Evolutionary conservation across 169 alveolate genomes (phyloP), one percentile per base, ranked within the genome.

Genomic region (Plasmodium gonderi): DNA sequence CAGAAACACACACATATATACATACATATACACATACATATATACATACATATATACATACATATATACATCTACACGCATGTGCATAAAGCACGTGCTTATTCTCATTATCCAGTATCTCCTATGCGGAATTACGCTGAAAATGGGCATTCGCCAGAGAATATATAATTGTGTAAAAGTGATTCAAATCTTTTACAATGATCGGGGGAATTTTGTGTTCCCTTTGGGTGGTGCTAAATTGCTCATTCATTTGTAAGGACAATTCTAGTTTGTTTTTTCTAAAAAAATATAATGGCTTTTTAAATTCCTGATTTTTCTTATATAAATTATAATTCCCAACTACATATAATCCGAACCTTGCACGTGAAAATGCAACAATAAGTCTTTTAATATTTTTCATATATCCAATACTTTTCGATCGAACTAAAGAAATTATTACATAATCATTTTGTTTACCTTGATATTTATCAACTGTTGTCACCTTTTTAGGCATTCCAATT

Each of bases 341-440:
- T 33, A 97, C 94, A 91, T 94, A 97, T 81, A 97, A 92, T 0
- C 99, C 99, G 78, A 96, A 95, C n/a, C 97, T 94, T 29, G 99
- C 99, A 76, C 99, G 96, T 64, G 98, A 96, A 95, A 98, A 96
- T 17, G 99, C 99, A 65, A 98, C 99, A 83, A 98, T 95, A 79
- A 98, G 96, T 29, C 99, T 96, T 79, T 98, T 95, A 29, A 98
- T 96, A 87, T 98, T 99, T n/a, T 99, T 98, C 65, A 98, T 92
- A 83, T 96, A 97, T 1, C 99, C 98, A n/a, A 97, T 97, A 38
- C 95, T 92, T 74, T 94, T 93, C 47, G 98, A 96, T 17, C 99
- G 93, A 31, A 98, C 99, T 42, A 98, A 92, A 2, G 99, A 97
- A 20, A 98, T 89, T 29, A 98, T 85, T 36, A 98, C 96, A 69